Conservation (phyloP, 2,329 filamentous ascomycete genomes). For the Lasiodiplodia gonubiensis region DNA sequence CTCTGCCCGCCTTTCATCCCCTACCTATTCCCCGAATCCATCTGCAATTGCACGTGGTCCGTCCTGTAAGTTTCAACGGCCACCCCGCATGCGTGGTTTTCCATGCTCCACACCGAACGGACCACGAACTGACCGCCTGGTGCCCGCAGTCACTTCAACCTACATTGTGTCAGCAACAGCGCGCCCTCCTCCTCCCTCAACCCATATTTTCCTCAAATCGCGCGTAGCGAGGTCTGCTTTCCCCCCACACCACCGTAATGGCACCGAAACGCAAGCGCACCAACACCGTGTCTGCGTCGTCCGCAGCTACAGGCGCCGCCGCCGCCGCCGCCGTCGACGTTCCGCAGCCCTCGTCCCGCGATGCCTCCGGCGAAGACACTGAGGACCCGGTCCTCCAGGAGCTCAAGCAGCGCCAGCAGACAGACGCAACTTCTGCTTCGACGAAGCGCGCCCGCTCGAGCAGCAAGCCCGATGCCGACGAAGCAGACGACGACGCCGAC, state of each 20-base stretch:
- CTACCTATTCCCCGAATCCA: constrained; percentile 9
- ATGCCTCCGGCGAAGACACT: constrained; percentile 82
- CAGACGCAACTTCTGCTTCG: constrained; percentile 53
- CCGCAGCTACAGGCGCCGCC: constrained; percentile 21
- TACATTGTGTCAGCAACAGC: constrained; percentile 18
- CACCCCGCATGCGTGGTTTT: constrained; percentile 20
- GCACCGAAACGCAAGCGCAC: constrained; percentile 81
- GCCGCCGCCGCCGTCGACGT: constrained; percentile 55
- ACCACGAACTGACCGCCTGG: constrained; percentile 28
- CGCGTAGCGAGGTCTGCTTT: not conserved
- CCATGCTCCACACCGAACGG: constrained; percentile 15
- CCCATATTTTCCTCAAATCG: not conserved
- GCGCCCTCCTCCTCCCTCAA: constrained; percentile 6
- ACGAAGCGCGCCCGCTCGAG: constrained; percentile 76
- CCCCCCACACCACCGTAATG: constrained; percentile 34
- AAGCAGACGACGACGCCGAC: constrained; percentile 52
- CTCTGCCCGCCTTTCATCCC: constrained; percentile 21
- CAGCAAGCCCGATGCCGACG: constrained; percentile 49
- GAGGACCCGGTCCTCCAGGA: constrained; percentile 70
- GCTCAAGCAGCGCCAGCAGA: constrained; percentile 59
- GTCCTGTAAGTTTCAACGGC: constrained; percentile 1
- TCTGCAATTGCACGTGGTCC: constrained; percentile 1
- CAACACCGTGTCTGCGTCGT: constrained; percentile 54
- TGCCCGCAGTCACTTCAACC: constrained; percentile 17
- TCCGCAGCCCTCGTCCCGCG: constrained; percentile 75